Conservation (phyloP, 2,329 filamentous ascomycete genomes). For the Hansfordia pulvinata region DNA sequence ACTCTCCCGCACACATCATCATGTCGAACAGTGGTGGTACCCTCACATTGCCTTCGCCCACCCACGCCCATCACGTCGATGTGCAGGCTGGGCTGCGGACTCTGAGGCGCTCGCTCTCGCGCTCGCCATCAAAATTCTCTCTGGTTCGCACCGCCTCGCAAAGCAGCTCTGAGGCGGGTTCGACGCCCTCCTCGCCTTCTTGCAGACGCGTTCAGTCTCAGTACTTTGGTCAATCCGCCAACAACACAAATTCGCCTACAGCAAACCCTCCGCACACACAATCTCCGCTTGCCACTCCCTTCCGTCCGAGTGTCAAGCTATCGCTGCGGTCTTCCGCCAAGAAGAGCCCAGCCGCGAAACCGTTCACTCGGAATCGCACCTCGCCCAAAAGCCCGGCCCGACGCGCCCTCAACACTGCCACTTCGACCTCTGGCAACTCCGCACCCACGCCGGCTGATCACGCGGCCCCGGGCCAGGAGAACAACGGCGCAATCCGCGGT, state of each 20-base stretch:
- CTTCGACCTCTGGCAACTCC: slow-evolving; percentile 60
- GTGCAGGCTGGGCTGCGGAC: slow-evolving; percentile 65
- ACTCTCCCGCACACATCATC: slow-evolving; percentile 28
- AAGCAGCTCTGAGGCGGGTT: slow-evolving; percentile 26
- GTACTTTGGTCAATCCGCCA: slow-evolving; percentile 33
- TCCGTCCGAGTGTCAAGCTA: slow-evolving; percentile 53
- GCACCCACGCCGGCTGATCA: slow-evolving; percentile 30
- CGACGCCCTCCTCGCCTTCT: slow-evolving; percentile 36
- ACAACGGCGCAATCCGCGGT: slow-evolving; percentile 16
- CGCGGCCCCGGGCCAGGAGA: slow-evolving; percentile 28
- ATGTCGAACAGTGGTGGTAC: slow-evolving; percentile 52
- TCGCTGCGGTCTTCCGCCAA: slow-evolving; percentile 50
- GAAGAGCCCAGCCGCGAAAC: slow-evolving; percentile 27
- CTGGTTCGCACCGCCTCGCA: slow-evolving; percentile 37
- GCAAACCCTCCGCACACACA: slow-evolving; percentile 17
- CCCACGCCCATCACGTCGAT: slow-evolving; percentile 69
- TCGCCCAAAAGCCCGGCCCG: slow-evolving; percentile 74
- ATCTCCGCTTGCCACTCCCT: slow-evolving; percentile 47
- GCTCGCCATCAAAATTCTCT: slow-evolving; percentile 85
- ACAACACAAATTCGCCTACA: slow-evolving; percentile 17
- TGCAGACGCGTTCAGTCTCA: slow-evolving; percentile 26
- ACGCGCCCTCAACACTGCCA: slow-evolving; percentile 56
- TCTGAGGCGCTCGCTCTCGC: slow-evolving; percentile 74
- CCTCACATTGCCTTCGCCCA: slow-evolving; percentile 77
- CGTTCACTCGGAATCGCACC: slow-evolving; percentile 47